These are phyloP conservation scores for Takakia lepidozioides DNA, from an alignment of 225 moss, liverwort and hornwort species.

Conservation along the genomic window DNA sequence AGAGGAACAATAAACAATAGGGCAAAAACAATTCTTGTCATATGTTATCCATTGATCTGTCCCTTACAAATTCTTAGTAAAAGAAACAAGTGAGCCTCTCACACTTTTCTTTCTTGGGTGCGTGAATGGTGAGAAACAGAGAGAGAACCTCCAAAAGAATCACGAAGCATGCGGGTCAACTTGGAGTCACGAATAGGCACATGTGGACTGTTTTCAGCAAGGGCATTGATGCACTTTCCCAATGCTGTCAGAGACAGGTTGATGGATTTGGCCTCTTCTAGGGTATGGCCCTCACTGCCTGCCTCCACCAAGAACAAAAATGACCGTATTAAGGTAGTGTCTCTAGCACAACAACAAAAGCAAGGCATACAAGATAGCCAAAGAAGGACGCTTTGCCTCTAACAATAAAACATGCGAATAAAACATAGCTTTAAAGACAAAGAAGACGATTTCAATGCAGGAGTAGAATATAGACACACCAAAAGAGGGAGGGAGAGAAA, in stretches of 20 bases:
- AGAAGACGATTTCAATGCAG: background rate
- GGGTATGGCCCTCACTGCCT: slow-evolving; percentile 86
- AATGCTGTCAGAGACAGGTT: slow-evolving; percentile 80
- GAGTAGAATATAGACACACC: background rate
- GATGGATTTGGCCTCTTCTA: slow-evolving; percentile 93
- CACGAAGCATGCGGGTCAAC: slow-evolving; percentile 74
- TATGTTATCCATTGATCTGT: too few species aligned
- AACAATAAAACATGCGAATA: too few species aligned
- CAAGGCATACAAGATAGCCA: background rate
- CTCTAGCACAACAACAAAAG: background rate
- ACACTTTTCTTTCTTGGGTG: too few species aligned
- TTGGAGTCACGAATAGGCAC: slow-evolving; percentile 89
- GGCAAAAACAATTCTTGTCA: too few species aligned
- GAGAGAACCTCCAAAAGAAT: slow-evolving; percentile 69
- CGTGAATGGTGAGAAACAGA: too few species aligned
- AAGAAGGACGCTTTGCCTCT: too few species aligned
- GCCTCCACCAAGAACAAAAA: slow-evolving; percentile 7
- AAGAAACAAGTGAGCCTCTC: too few species aligned
- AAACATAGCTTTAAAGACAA: too few species aligned
- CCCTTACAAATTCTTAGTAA: too few species aligned
- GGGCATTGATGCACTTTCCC: slow-evolving; percentile 88
- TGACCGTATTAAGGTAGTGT: background rate
- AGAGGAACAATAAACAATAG: too few species aligned
- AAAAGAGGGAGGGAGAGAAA: background rate
- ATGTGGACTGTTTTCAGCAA: slow-evolving; percentile 82